Evolutionary conservation across 2,329 filamentous ascomycete species (phyloP), one percentile per base, ranked within the genome.

Genomic region (Gnomoniopsis sp.): DNA sequence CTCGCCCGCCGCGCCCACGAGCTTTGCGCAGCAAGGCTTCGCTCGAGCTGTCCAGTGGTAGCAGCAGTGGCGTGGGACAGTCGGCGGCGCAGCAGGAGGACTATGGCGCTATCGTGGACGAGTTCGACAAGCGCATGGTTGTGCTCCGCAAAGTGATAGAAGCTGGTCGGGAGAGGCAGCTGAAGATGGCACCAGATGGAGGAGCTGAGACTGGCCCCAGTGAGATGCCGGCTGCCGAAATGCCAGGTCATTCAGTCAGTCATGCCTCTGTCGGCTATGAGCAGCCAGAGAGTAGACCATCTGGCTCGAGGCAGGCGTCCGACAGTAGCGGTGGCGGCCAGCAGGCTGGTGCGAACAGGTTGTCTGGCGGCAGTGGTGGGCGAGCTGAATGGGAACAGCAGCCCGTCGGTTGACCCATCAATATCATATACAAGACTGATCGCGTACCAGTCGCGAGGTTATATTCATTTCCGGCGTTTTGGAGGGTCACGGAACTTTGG

Each of bases 121-220:
- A 85, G 38, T 88, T 88, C 62, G 79, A 83, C 55, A 76, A 75
- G 59, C 77, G 81, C 48, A 85, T 88, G 83, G 71, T 61, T 2
- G 73, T 83, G 21, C 65, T 88, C 62, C 77, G 77, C 53, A 80
- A 73, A 65, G 78, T 86, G 2, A 77, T 84, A 10, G 77, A 76
- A n/a, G 77, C 79, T n/a, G 75, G 77, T 2, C 76, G 80, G 58
- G 76, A 75, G 52, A 74, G 77, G 54, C 71, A 73, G 55, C 68
- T 69, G 55, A 70, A 68, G 52, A 62, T 73, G 7, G 68, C 62
- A 30, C 64, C 62, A 49, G 62, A 60, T 22, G 48, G 58, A 49
- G 56, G 58, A 46, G 60, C 14, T 4, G 17, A 68, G 26, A 44
- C 17, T 7, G 57, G 55, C 38, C 23, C 34, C 17, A 53, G 48